Conservation (phyloP, 2,329 filamentous ascomycete species). For the Fusarium miscanthi region DNA sequence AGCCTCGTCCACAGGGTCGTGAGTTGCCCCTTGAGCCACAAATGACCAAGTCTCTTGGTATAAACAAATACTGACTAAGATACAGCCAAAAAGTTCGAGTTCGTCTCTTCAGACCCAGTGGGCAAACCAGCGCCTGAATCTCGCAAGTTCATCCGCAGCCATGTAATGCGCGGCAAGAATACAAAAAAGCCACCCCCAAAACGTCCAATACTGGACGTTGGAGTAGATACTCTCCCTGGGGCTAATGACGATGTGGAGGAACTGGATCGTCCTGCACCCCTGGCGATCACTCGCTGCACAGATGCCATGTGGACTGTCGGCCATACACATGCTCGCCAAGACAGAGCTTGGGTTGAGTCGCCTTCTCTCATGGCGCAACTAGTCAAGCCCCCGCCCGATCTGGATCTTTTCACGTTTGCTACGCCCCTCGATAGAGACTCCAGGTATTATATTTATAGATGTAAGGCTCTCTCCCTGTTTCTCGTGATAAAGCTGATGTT, state of each 20-base stretch:
- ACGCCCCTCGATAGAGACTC: constrained; percentile 28
- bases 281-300: neutral
- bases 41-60: too few relatives aligned
- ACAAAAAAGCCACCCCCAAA: constrained; percentile 13
- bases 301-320: constrained; percentile 9
- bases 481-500: neutral
- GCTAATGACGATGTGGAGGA: neutral
- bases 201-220: neutral
- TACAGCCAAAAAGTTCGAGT: constrained; percentile 44
- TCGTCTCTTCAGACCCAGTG: constrained; percentile 39
- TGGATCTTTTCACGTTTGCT: constrained; percentile 37
- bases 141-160: constrained; percentile 45
- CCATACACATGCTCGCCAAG: neutral
- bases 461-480: neutral
- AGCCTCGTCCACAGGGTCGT: constrained; percentile 11
- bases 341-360: constrained; percentile 30
- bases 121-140: constrained; percentile 40
- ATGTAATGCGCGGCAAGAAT: constrained; percentile 47
- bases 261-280: neutral
- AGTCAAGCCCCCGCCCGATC: constrained; percentile 26
- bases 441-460: constrained; percentile 29
- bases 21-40: neutral
- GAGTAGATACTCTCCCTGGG: neutral
- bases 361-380: constrained; percentile 26
- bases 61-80: neutral